These are phyloP conservation scores for Claviceps capensis DNA, from an alignment of 2,329 filamentous ascomycete species.

Conservation along the genomic window DNA sequence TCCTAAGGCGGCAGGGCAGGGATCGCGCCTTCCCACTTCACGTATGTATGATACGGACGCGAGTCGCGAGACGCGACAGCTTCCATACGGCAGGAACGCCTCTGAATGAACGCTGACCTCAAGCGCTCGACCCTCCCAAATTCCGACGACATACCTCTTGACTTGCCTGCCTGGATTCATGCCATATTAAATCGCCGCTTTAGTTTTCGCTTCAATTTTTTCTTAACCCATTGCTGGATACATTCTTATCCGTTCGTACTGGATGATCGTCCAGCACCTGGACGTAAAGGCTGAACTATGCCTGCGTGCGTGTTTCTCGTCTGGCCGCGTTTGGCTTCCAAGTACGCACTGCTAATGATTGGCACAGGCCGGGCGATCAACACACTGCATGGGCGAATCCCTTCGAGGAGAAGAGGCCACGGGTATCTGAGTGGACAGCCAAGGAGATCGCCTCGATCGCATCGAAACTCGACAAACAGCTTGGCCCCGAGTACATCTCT, in stretches of 20 bases:
- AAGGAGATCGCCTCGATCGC: constrained; percentile 80
- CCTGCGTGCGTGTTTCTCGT: constrained; percentile 26
- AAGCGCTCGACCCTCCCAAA: background rate
- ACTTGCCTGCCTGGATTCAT: background rate
- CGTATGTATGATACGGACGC: background rate
- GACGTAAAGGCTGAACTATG: constrained; percentile 16
- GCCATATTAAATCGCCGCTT: background rate
- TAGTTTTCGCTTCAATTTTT: no score
- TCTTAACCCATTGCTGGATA: no score
- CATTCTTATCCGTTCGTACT: background rate
- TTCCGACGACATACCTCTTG: background rate
- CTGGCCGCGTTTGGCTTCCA: constrained; percentile 4
- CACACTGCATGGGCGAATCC: constrained; percentile 52
- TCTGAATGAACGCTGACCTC: no score
- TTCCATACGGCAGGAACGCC: background rate
- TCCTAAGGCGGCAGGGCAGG: background rate
- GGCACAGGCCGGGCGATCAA: constrained; percentile 52
- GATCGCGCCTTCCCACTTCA: constrained; percentile 3
- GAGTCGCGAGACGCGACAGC: background rate
- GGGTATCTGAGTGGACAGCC: constrained; percentile 73
- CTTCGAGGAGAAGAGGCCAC: constrained; percentile 58
- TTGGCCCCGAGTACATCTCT: constrained; percentile 93
- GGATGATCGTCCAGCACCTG: background rate
- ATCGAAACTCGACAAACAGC: constrained; percentile 74
- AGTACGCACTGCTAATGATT: constrained; percentile 8